Conservation (phyloP, 1,139 yeast species). For the Debaryomyces udenii region DNA sequence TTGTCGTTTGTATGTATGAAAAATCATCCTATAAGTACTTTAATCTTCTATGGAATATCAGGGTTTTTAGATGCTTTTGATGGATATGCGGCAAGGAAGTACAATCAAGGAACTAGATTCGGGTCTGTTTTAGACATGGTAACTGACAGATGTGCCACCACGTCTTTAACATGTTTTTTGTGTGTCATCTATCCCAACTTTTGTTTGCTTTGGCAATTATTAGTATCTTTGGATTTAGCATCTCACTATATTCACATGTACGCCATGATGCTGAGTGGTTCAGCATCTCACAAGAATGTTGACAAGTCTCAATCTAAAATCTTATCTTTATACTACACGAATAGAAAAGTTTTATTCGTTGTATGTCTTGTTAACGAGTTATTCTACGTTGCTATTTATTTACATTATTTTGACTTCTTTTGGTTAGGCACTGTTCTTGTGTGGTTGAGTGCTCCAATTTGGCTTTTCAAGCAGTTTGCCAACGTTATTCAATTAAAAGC, state of each 20-base stretch:
- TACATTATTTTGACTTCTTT: constrained; percentile 65
- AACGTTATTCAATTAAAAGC: constrained; percentile 85
- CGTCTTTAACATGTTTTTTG: constrained; percentile 83
- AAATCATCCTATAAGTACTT: constrained; percentile 77
- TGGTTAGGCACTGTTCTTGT: constrained; percentile 72
- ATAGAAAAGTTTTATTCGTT: constrained; percentile 76
- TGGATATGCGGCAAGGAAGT: constrained; percentile 92
- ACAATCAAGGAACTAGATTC: constrained; percentile 84
- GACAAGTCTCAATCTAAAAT: constrained; percentile 71
- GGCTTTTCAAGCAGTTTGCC: constrained; percentile 89
- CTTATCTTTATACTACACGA: constrained; percentile 82
- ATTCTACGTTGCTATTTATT: constrained; percentile 86
- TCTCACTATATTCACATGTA: constrained; percentile 99
- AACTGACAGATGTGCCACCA: constrained; percentile 95
- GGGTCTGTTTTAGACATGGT: constrained; percentile 99
- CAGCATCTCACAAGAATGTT: constrained; percentile 82
- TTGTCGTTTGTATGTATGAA: constrained; percentile 82
- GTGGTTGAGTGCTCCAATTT: constrained; percentile 75
- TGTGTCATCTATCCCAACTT: constrained; percentile 75
- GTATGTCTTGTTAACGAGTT: constrained; percentile 93
- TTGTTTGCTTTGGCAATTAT: constrained; percentile 75
- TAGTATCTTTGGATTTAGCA: constrained; percentile 87
- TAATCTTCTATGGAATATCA: constrained; percentile 78
- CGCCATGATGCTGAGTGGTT: constrained; percentile 83
- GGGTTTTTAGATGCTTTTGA: constrained; percentile 95